Evolutionary conservation across 1,284 basidiomycete species (phyloP).

Genomic region (Waitea zeae): DNA sequence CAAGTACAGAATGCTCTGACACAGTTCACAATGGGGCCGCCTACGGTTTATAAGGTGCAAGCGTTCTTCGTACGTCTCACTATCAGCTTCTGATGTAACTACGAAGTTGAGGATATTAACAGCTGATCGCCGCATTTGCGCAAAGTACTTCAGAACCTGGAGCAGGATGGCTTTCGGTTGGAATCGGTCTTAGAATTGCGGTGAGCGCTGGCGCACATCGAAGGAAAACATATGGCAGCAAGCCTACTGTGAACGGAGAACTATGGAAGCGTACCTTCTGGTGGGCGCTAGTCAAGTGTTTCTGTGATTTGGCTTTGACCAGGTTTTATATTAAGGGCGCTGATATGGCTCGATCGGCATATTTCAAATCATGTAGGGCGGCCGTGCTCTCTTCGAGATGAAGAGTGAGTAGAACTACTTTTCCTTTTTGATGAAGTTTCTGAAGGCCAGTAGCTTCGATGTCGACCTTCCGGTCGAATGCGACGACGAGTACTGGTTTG

Average conservation of each 20-base stretch:
- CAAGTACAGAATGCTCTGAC: conserved; percentile 38
- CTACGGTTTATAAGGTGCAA: conserved; percentile 61
- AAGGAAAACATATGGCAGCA: conserved; percentile 21
- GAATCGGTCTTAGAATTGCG: conserved; percentile 51
- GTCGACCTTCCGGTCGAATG: conserved; percentile 43
- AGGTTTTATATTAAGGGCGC: too few species aligned
- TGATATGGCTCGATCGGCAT: conserved; percentile 44
- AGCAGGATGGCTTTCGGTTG: conserved; percentile 54
- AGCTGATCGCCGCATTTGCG: conserved; percentile 16
- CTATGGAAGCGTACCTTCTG: conserved; percentile 71
- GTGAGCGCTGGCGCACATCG: conserved; percentile 56
- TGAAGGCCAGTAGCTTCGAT: conserved; percentile 35
- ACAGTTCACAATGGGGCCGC: conserved; percentile 30
- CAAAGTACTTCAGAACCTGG: conserved; percentile 51
- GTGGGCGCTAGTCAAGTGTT: too few species aligned
- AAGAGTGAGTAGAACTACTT: conserved; percentile 52
- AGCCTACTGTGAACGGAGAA: conserved; percentile 36
- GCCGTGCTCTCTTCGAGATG: conserved; percentile 71
- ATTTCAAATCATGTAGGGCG: conserved; percentile 63
- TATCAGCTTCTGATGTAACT: too few species aligned
- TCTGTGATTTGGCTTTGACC: too few species aligned
- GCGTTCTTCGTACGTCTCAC: conserved; percentile 25
- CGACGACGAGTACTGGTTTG: conserved; percentile 49
- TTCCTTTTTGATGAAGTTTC: conserved; percentile 1
- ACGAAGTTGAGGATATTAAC: too few species aligned